Evolutionary conservation across 2,329 filamentous ascomycete species (phyloP), one percentile per base, ranked within the genome.

Genomic region (Thelonectria olida): DNA sequence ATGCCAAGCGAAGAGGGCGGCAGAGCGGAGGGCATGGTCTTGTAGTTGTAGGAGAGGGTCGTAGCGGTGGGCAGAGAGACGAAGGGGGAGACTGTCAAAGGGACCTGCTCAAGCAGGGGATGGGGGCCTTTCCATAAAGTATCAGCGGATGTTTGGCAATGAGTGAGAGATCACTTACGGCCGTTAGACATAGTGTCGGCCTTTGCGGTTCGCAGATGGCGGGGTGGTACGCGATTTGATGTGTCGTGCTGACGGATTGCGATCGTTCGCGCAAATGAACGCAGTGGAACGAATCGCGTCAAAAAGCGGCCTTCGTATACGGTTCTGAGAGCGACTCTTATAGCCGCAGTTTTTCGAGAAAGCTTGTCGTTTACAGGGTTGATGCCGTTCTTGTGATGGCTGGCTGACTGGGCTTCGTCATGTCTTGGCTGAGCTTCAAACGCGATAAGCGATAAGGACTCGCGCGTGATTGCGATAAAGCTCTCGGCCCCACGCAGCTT

Each of bases 21-120:
- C 0, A 98, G 87, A 2, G 93, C 91, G 1, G 93, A 95, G 0
- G 95, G 92, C 74, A 98, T 90, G 10, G 89, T 86, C 75, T 94
- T 95, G 85, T 97, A 98, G 69, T 93, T 97, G 82, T 98, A 98
- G 22, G 96, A 95, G 7, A 99, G 88, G 0, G 94, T 97, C 19
- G 94, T 92, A 23, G 95, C 91, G 27, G 92, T 90, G 10, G 96
- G 96, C 28, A 99, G 90, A 62, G 90, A 91, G 71, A 98, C 88
- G 81, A 97, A 97, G 23, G 96, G 96, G 3, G 95, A 97, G 44
- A 98, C 93, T 50, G 93, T 96, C 56, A 99, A 82, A 27, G 96
- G 93, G 39, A 98, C 89, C 80, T 99, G 96, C 67, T 94, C 92
- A 47, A 99, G 88, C 66, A 97, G 88, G 15, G 91, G 92, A 79